These are phyloP conservation scores for Keithomyces neogunnii DNA, from an alignment of 2,329 filamentous ascomycete species.

Conservation along the genomic window DNA sequence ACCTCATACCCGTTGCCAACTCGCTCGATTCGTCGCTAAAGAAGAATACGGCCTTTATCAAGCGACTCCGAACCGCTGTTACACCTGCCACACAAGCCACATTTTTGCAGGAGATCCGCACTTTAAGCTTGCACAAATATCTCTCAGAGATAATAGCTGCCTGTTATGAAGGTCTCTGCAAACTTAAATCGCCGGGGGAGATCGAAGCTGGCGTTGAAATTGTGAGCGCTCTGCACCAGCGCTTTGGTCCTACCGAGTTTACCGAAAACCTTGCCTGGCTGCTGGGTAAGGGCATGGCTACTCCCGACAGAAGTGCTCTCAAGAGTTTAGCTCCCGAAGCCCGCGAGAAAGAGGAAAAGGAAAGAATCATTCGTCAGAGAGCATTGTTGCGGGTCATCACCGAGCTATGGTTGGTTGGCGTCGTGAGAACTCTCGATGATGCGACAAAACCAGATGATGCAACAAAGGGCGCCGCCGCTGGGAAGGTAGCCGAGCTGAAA, in stretches of 20 bases:
- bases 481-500: conserved; percentile 56
- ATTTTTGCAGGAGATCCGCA: conserved; percentile 83
- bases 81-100: conserved; percentile 70
- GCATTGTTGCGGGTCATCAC: conserved; percentile 83
- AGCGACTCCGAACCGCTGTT: conserved; percentile 84
- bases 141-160: conserved; percentile 94
- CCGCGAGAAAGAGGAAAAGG: conserved; percentile 92
- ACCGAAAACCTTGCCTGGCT: conserved; percentile 90
- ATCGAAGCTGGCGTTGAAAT: conserved; percentile 88
- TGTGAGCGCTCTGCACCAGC: conserved; percentile 88
- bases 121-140: conserved; percentile 89
- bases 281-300: conserved; percentile 81
- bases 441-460: conserved; percentile 53
- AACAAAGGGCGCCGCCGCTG: conserved; percentile 44
- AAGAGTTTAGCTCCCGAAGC: conserved; percentile 74
- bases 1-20: conserved; percentile 67
- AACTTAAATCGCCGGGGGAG: conserved; percentile 84
- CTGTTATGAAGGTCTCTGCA: conserved; percentile 89
- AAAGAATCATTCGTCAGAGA: conserved; percentile 77
- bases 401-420: conserved; percentile 89
- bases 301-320: conserved; percentile 75
- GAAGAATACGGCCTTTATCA: conserved; percentile 98
- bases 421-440: conserved; percentile 71
- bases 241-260: conserved; percentile 84
- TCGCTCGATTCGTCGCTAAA: conserved; percentile 91